phyloP scores from a whole-genome alignment of 257 asterid species.

The Scutellaria barbata region DNA sequence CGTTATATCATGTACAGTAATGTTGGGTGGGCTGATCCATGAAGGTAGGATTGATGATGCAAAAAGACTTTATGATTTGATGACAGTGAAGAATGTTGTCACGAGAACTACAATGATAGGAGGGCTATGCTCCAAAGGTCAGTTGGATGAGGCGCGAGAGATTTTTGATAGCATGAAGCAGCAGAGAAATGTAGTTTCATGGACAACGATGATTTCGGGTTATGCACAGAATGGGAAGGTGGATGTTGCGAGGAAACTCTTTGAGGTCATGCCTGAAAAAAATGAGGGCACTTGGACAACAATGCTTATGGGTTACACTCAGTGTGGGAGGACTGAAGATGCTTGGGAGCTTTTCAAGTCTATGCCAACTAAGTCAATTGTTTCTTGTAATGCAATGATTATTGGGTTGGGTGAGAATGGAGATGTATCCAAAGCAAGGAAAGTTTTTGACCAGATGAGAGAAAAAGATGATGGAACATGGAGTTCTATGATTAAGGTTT shows the following conservation, averaged over 20 bases:
- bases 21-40: conserved; percentile 69
- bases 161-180: conserved; percentile 62
- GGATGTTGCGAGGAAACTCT: conserved; percentile 71
- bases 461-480: conserved; percentile 70
- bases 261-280: conserved; percentile 84
- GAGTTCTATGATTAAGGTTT: conserved; percentile 72
- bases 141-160: conserved; percentile 64
- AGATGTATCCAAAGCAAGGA: conserved; percentile 54
- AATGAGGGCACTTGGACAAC: conserved; percentile 85
- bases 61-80: conserved; percentile 50
- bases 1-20: conserved; percentile 76
- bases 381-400: conserved; percentile 70
- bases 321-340: conserved; percentile 63
- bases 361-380: conserved; percentile 57
- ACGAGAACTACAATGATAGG: conserved; percentile 70
- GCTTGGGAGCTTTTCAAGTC: conserved; percentile 63
- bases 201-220: conserved; percentile 80
- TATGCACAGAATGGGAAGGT: conserved; percentile 67
- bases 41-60: conserved; percentile 63
- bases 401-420: conserved; percentile 59
- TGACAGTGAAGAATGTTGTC: conserved; percentile 71
- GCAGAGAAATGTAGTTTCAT: conserved; percentile 65
- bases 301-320: conserved; percentile 66
- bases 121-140: conserved; percentile 69
- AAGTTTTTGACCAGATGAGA: conserved; percentile 58